Conservation (phyloP, 305 asterid genomes). For the Fraxinus ornus region DNA sequence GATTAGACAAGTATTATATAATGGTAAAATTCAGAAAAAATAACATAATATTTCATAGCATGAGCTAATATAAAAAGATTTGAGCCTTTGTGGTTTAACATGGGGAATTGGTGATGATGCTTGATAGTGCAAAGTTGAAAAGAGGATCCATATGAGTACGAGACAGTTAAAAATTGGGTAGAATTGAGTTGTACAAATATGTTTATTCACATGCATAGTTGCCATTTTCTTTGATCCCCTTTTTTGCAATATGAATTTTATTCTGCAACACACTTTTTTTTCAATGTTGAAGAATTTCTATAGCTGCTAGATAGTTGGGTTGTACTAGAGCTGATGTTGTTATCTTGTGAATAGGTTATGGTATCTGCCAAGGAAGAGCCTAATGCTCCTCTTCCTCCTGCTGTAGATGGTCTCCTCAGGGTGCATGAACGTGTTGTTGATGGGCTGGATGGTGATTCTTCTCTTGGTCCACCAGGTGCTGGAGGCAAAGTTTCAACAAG, state of each 20-base stretch:
- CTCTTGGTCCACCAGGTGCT: slow-evolving; percentile 46
- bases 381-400: slow-evolving; percentile 84
- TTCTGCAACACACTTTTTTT: not conserved
- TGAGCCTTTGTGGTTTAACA: not conserved
- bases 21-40: not conserved
- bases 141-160: not conserved
- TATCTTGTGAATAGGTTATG: slow-evolving; percentile 62
- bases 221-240: not conserved
- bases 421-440: slow-evolving; percentile 84
- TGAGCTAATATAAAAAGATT: not conserved
- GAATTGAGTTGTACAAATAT: not conserved
- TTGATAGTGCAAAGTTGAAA: not conserved
- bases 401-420: slow-evolving; percentile 87
- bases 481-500: slow-evolving; percentile 77
- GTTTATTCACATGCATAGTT: not conserved
- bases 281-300: not conserved
- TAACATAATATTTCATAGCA: not conserved
- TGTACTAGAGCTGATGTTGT: slow-evolving; percentile 23
- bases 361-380: slow-evolving; percentile 98
- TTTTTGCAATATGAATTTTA: not conserved
- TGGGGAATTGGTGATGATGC: not conserved
- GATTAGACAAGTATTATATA: not conserved
- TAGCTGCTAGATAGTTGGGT: slow-evolving; percentile 8
- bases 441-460: slow-evolving; percentile 74
- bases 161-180: not conserved